Evolutionary conservation across 2,329 filamentous ascomycete genomes (phyloP).

Genomic region (Fusarium sp.): DNA sequence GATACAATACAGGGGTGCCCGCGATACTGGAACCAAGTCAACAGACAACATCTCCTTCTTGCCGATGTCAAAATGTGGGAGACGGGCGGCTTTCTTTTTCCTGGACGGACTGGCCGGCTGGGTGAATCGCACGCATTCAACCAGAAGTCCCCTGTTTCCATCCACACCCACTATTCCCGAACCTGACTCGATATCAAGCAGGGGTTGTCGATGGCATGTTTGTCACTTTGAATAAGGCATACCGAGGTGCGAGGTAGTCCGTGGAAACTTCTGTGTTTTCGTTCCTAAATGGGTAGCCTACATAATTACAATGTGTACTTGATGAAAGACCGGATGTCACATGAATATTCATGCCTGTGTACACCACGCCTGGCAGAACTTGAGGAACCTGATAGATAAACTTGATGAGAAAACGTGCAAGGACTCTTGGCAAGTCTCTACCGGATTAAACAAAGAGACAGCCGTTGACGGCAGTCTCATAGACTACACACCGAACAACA

Average conservation of each 20-base stretch:
- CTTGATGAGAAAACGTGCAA: neutral
- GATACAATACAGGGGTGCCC: neutral
- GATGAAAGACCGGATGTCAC: neutral
- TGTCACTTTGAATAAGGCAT: constrained; percentile 21
- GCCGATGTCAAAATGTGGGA: constrained; percentile 13
- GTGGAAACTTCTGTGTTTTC: neutral
- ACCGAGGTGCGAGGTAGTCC: constrained; percentile 25
- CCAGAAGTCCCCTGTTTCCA: constrained; percentile 7
- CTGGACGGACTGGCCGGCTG: neutral
- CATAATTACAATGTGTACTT: neutral
- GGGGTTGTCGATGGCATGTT: constrained; percentile 34
- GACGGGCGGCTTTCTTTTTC: constrained; percentile 18
- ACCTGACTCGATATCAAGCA: constrained; percentile 30
- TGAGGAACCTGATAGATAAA: neutral
- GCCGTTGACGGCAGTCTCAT: constrained; percentile 35
- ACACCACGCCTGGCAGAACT: constrained; percentile 1
- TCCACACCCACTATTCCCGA: constrained; percentile 39
- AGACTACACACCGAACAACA: constrained; percentile 6
- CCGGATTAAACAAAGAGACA: constrained; percentile 12
- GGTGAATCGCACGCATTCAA: neutral
- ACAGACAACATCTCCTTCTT: constrained; percentile 1
- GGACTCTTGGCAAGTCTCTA: neutral
- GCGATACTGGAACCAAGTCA: constrained; percentile 9
- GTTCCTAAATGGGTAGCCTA: neutral
- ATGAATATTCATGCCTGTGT: neutral